Conservation (phyloP, 306 rosid species). For the Pyrus bretschneideri region DNA sequence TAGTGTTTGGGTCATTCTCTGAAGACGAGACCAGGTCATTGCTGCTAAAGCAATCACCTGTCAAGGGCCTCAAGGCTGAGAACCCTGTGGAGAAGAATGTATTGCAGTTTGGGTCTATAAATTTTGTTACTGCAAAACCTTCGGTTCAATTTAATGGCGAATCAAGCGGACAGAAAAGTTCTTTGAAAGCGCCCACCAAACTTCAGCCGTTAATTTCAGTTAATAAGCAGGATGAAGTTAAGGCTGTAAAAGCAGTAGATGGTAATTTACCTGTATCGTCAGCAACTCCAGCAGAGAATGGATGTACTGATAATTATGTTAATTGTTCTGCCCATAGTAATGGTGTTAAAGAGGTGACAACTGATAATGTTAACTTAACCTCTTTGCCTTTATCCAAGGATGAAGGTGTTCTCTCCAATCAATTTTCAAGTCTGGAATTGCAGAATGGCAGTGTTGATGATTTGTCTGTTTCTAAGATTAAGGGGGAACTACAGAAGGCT, state of each 20-base stretch:
- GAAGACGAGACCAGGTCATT: conserved; percentile 81
- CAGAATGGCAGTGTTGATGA: conserved; percentile 30
- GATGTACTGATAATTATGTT: conserved; percentile 18
- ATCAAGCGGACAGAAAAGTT: conserved; percentile 23
- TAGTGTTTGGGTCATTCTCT: conserved; percentile 81
- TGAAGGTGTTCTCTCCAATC: conserved; percentile 33
- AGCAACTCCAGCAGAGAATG: conserved; percentile 41
- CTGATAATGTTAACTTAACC: conserved; percentile 3
- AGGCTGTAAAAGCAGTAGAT: conserved; percentile 15
- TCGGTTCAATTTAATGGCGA: conserved; percentile 11
- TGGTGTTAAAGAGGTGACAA: conserved; percentile 25
- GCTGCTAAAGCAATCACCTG: conserved; percentile 38
- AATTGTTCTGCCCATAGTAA: conserved; percentile 11
- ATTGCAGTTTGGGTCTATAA: conserved; percentile 65
- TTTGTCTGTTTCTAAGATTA: conserved; percentile 19
- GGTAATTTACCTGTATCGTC: conserved; percentile 19
- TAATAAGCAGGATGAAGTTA: conserved; percentile 32
- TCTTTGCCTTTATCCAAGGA: conserved; percentile 12
- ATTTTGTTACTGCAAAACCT: conserved; percentile 23
- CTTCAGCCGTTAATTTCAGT: conserved; percentile 17
- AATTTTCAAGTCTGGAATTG: conserved; percentile 42
- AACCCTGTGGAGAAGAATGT: conserved; percentile 43
- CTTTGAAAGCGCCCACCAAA: conserved; percentile 22
- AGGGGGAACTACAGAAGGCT: conserved; percentile 30
- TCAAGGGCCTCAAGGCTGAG: conserved; percentile 14